phyloP scores from a whole-genome alignment of 2,329 filamentous ascomycete species.

The Hymenoscyphus albidus region DNA sequence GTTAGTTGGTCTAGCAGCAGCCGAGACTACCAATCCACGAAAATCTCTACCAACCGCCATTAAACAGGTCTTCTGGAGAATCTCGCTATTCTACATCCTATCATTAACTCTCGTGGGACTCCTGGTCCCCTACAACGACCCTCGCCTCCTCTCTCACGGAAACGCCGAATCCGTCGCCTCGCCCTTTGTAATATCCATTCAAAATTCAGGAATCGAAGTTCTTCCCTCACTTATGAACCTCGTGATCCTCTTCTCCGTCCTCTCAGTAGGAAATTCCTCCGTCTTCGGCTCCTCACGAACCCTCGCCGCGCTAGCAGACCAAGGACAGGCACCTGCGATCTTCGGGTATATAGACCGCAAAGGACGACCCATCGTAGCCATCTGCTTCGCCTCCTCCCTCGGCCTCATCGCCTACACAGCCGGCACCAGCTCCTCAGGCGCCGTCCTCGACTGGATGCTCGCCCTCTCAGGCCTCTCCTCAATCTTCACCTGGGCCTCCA shows the following conservation, averaged over 20 bases:
- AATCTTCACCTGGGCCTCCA: constrained; percentile 77
- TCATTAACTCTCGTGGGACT: constrained; percentile 77
- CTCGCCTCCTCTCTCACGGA: constrained; percentile 54
- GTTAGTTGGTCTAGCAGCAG: constrained; percentile 71
- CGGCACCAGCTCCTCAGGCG: constrained; percentile 49
- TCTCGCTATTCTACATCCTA: constrained; percentile 84
- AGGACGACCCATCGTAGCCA: constrained; percentile 74
- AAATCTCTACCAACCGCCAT: constrained; percentile 82
- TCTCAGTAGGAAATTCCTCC: constrained; percentile 88
- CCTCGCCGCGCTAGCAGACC: constrained; percentile 83
- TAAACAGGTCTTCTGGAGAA: constrained; percentile 95
- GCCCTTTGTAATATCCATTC: constrained; percentile 90
- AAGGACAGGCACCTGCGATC: constrained; percentile 73
- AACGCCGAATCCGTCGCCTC: constrained; percentile 70
- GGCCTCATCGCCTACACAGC: constrained; percentile 78
- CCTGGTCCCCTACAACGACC: constrained; percentile 70
- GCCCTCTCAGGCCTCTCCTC: constrained; percentile 69
- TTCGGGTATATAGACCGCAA: constrained; percentile 78
- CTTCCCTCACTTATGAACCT: constrained; percentile 89
- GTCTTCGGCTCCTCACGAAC: constrained; percentile 91
- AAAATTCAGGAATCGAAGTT: constrained; percentile 74
- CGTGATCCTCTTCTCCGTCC: constrained; percentile 86
- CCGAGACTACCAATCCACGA: constrained; percentile 73
- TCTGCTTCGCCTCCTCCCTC: constrained; percentile 60
- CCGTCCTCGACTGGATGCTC: constrained; percentile 76